These are phyloP conservation scores for Infundibulicybe gibba DNA, from an alignment of 768 basidiomycete genomes.

Conservation along the genomic window DNA sequence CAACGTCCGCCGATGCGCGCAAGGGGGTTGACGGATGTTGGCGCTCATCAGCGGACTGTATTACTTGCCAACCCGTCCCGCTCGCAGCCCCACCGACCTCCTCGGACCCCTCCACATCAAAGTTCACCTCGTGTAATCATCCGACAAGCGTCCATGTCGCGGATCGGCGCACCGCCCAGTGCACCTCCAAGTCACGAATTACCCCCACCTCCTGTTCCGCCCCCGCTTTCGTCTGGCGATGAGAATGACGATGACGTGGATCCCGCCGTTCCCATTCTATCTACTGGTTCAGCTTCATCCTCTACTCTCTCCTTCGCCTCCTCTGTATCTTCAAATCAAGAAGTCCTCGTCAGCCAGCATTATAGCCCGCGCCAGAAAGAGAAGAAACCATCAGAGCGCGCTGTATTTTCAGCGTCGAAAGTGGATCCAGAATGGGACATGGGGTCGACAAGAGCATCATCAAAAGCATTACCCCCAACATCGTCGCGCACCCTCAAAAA, in stretches of 20 bases:
- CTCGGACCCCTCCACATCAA: constrained; percentile 1
- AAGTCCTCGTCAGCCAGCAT: constrained; percentile 19
- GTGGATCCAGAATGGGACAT: background rate
- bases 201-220: constrained; percentile 37
- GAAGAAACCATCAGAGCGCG: constrained; percentile 20
- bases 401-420: constrained; percentile 13
- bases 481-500: constrained; percentile 43
- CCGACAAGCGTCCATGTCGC: constrained; percentile 40
- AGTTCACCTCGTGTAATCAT: constrained; percentile 29
- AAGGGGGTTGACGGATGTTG: constrained; percentile 46
- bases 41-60: constrained; percentile 8
- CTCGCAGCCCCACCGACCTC: constrained; percentile 11
- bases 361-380: constrained; percentile 21
- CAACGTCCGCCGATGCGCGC: constrained; percentile 40
- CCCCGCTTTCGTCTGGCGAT: constrained; percentile 5
- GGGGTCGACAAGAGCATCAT: no score
- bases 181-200: constrained; percentile 47
- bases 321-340: constrained; percentile 26
- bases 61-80: constrained; percentile 9
- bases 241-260: constrained; percentile 10
- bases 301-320: constrained; percentile 42
- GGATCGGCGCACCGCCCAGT: constrained; percentile 37
- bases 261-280: constrained; percentile 3
- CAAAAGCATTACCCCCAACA: constrained; percentile 1
- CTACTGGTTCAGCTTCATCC: constrained; percentile 26